Evolutionary conservation across 176 grass and related monocot species (phyloP), one percentile per base, ranked within the genome.

Genomic region (Triticum urartu): DNA sequence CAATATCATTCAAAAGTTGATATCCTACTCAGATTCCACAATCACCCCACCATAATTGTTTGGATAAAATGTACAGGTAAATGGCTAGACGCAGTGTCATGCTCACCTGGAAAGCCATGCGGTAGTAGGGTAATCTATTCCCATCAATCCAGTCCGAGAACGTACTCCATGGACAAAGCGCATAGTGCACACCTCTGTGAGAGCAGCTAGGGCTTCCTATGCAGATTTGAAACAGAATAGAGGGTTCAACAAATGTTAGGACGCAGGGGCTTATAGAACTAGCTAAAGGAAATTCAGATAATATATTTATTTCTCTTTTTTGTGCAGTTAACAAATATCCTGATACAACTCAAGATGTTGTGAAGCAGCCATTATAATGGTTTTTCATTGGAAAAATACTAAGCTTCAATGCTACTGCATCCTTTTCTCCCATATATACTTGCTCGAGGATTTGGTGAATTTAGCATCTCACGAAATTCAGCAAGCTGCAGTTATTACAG

Each of bases 121-220:
- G 50, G 91, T 91, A 80, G 91, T 98, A 89, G 96, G 91, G 82
- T 95, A 98, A 67, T 95, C 90, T 78, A 98, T 94, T 87, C 96
- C 96, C 85, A 98, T 91, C 86, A 98, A 89, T 67, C 93, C 93
- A 75, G 90, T 95, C 20, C 86, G 84, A n/a, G 91, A 83, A 82
- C 86, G 61, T 69, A 95, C 65, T 86, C 96, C 96, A 77, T 98
- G 94, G 22, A 98, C 91, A 91, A 95, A 98, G 21, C 93, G 89
- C 96, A 98, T 94, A 89, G 93, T 94, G 79, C 86, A 93, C 70
- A 98, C 79, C 70, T 95, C 96, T 72, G 90, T 90, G 79, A 98
- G 93, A 59, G 93, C 88, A 71, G 93, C 93, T 80, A 98, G 65
- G 86, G 88, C 88, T 86, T 80, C 81, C 91, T 98, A 76, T 79